Evolutionary conservation across 75 land plant species (phyloP), one percentile per base, ranked within the genome.

Genomic region (Adiantum capillusveneris): DNA sequence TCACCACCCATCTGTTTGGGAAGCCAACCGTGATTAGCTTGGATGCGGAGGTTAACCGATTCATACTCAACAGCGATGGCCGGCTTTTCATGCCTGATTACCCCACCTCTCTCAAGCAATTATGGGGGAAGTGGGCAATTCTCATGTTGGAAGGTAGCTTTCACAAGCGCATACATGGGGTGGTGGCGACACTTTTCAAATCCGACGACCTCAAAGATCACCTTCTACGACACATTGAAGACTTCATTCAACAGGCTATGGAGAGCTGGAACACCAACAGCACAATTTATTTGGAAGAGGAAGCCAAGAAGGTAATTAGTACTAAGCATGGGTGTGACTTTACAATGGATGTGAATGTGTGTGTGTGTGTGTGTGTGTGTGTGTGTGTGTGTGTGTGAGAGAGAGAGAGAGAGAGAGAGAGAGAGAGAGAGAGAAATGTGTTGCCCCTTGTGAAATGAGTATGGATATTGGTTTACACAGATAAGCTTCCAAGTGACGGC

Each of bases 1-100:
- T 84, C 70, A 79, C 67, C 53, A 75, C 93, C 0, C 79, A 88
- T 57, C 55, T 88, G 7, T 69, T 88, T 41, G 93, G 88, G 27
- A 72, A 59, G 9, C 79, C 85, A 7, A 64, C 79, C 0, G 79
- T 85, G 34, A 71, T 82, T 0, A 79, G 85, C 2, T 75, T 80
- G 1, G 93, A 85, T 50, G 64, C 83, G 0, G 83, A 84, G 29
- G 83, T 84, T 55, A 82, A 65, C 76, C 75, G 73, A 51, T 67
- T 72, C 24, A 57, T 88, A 12, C 43, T 88, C 49, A 82, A 79
- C 34, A 77, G 65, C 64, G 78, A 84, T 49, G 95, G 80, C 20
- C 73, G 63, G 49, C 25, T 57, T 6, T 85, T 89, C 52, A 54
- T 76, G 29, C 79, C 89, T 1, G 60, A 58, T 29, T 89, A 89